Base-by-base conservation (phyloP, 129 eudicot species). In the Chrysanthemum makinoi region DNA sequence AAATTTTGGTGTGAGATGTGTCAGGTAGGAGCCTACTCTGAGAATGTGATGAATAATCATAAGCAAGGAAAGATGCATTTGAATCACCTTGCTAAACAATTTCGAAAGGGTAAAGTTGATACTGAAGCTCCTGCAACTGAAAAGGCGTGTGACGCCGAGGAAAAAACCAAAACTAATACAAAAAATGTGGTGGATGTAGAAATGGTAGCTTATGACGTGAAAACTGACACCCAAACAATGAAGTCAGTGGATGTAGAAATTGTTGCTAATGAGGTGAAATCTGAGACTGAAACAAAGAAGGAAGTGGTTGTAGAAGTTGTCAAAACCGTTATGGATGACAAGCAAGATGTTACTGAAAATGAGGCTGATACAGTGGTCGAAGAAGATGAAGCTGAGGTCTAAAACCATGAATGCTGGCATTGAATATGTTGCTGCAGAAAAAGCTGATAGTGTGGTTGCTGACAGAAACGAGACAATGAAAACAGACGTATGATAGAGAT, bases 1-100 rank as follows among this genome's bases (percentile, higher is more conserved):
- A 73, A 46, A 72, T 86, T 82, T 49, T 86, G 86, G 88, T 89
- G 93, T 33, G 85, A 86, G 35, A 67, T 86, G 83, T 89, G 96
- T 33, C 48, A 80, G 48, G 77, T 62, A 43, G 90, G 93, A 33
- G 75, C 86, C 12, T 30, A 6, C 26, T 30, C 80, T 13, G 83
- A 72, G 69, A 72, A 66, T 33, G 78, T 78, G 48, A 77, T 89
- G 90, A 71, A 86, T 15, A 46, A 14, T 30, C 93, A 89, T 76
- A 75, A 77, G 61, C 55, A 10, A 55, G 93, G 96, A 47, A 89
- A 86, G 75, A 86, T 73, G 53, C 96, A 84, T 76, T 18, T 49
- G 22, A 63, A 28, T 2, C 66, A 26, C 10, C 80, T 79, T 49
- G 52, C 5, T 56, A 16, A 69, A 72, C 57, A 65, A 7, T 28